Evolutionary conservation across 805 yeast species (phyloP), one percentile per base, ranked within the genome.

Genomic region (Saccharomycopsis sp.): DNA sequence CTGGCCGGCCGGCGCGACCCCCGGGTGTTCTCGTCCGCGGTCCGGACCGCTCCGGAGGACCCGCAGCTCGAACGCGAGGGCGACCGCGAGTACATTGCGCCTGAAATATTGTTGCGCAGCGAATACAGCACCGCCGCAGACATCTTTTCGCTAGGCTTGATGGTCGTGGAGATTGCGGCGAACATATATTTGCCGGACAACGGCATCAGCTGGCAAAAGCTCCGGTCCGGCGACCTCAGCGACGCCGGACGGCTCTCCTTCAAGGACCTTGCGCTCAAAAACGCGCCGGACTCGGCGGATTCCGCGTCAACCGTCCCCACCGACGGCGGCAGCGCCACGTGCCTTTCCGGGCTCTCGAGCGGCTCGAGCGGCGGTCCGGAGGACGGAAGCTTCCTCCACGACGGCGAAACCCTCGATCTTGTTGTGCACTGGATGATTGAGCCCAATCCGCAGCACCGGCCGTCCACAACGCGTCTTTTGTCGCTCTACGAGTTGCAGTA

Each of bases 41-140:
- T 47, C 29, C 40, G 24, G 23, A 12, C 21, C 34, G 21, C 23
- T 44, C 24, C 29, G 21, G 41, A 4, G 23, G 46, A 82, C 74
- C 62, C 53, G 5, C 34, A 7, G n/a, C 85, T 89, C 65, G 99
- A 94, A 71, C 81, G 96, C 64, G 99, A 94, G 72, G 99, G 99
- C 24, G 99, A 94, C 71, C 78, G 98, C 55, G 97, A 92, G 69
- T 94, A 94, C 71, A 94, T 94, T 71, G 98, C 99, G 0, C 99
- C 99, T 1, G 99, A 94, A 70, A 84, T 94, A 23, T 84, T 94
- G 56, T 82, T 91, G 37, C 82, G 80, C 51, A 91, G 89, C 68
- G 79, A 81, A 50, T 94, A 94, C 68, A 91, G 90, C 47, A 89
- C 87, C 64, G 91, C 92, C 55, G 98, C 98, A 0, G 99, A 94